Evolutionary conservation across 306 rosid genomes (phyloP).

Genomic region (Cicer judaicum): DNA sequence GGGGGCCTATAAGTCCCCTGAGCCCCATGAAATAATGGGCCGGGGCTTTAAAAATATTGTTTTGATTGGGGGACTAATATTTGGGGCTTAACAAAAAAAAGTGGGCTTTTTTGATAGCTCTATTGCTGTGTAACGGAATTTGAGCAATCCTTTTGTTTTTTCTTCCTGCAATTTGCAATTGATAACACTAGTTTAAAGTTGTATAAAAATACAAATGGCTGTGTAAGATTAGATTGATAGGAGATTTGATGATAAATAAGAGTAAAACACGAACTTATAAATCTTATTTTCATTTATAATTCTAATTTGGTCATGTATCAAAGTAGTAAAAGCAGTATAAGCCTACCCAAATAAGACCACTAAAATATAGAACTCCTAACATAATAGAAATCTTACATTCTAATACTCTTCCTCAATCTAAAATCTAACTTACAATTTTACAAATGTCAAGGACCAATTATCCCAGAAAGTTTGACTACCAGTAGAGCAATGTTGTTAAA

Average conservation of each 20-base stretch:
- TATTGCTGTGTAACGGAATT: too few species aligned
- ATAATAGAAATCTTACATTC: constrained; percentile 8
- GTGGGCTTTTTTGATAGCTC: too few species aligned
- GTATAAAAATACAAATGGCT: not conserved
- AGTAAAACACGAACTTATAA: constrained; percentile 14
- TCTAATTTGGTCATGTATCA: constrained; percentile 5
- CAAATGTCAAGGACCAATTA: constrained; percentile 9
- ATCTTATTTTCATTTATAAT: not conserved
- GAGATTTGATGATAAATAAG: constrained; percentile 1
- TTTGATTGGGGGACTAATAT: too few species aligned
- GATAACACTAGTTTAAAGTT: not conserved
- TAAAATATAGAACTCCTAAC: not conserved
- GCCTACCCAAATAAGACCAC: constrained; percentile 1
- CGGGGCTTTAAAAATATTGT: too few species aligned
- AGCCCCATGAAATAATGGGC: too few species aligned
- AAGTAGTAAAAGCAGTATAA: constrained; percentile 11
- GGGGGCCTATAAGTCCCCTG: too few species aligned
- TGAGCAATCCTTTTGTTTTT: too few species aligned
- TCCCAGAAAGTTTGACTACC: constrained; percentile 4
- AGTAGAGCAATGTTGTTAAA: too few species aligned
- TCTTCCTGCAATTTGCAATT: too few species aligned
- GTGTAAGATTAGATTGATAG: constrained; percentile 23
- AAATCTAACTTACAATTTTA: constrained; percentile 6
- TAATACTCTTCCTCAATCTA: constrained; percentile 8
- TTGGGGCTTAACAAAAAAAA: too few species aligned